A percentile compares a stretch with the other conserved stretches of the same genome.
phyloP scores from a whole-genome alignment of 2,329 filamentous ascomycete species.

The Calonectria pseudoturangicola region DNA sequence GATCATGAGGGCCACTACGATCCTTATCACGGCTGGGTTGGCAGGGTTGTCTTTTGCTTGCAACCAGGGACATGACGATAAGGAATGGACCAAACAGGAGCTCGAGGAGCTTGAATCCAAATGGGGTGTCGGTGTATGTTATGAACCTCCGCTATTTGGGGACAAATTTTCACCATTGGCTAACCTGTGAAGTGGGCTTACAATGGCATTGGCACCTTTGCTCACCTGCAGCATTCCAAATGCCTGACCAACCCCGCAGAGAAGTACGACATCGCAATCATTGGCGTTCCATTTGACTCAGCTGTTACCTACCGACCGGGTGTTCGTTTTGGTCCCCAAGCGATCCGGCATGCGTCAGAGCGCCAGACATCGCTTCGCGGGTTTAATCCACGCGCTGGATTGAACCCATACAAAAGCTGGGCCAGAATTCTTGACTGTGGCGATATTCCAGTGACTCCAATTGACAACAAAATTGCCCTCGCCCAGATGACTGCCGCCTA shows the following conservation, averaged over 20 bases:
- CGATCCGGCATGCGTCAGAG: constrained; percentile 88
- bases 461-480: constrained; percentile 89
- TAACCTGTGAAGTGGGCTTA: constrained; percentile 67
- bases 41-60: constrained; percentile 54
- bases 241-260: constrained; percentile 80
- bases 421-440: constrained; percentile 91
- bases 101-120: constrained; percentile 72
- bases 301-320: constrained; percentile 77
- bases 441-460: constrained; percentile 89
- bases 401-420: constrained; percentile 91
- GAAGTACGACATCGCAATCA: constrained; percentile 81
- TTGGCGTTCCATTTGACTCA: constrained; percentile 85
- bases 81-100: constrained; percentile 70
- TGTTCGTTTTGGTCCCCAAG: constrained; percentile 89
- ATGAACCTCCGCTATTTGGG: background rate
- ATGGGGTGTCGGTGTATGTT: constrained; percentile 74
- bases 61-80: constrained; percentile 59
- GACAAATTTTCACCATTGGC: no score
- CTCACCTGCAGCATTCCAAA: constrained; percentile 80
- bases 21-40: constrained; percentile 20
- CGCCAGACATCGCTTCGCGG: constrained; percentile 87
- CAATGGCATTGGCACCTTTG: constrained; percentile 84
- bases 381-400: constrained; percentile 85
- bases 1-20: no score
- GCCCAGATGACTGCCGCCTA: constrained; percentile 90